These are phyloP conservation scores for Bipolaris victoriae DNA, from an alignment of 2,329 filamentous ascomycete genomes.

Conservation along the genomic window DNA sequence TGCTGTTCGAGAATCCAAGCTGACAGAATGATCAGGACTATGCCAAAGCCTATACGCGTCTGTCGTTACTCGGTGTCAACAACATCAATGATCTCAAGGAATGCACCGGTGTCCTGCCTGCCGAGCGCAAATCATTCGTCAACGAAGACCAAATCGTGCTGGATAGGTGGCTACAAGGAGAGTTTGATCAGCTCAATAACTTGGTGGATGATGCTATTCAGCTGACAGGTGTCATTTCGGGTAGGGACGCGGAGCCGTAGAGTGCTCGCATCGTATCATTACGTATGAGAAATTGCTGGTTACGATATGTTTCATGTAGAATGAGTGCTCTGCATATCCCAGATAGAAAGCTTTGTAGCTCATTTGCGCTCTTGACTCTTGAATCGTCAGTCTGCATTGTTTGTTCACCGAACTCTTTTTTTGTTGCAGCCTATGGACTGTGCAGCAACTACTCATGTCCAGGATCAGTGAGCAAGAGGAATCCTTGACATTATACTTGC, in stretches of 20 bases:
- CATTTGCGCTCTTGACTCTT: neutral
- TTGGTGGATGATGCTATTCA: constrained; percentile 45
- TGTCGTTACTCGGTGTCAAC: constrained; percentile 62
- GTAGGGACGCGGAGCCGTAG: constrained; percentile 2
- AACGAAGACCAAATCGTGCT: constrained; percentile 37
- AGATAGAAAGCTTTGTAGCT: neutral
- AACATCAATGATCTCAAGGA: constrained; percentile 63
- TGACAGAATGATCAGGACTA: constrained; percentile 50
- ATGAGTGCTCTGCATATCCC: neutral
- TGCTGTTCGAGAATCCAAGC: neutral
- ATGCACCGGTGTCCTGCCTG: constrained; percentile 60
- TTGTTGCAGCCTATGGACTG: no score
- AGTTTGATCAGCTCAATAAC: constrained; percentile 43
- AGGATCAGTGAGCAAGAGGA: no score
- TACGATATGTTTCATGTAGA: neutral
- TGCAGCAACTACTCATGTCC: no score
- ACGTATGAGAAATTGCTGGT: neutral
- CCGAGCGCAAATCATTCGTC: constrained; percentile 29
- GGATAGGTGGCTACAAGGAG: constrained; percentile 41
- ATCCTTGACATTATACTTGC: no score
- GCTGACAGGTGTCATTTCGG: constrained; percentile 33
- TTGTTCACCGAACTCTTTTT: neutral
- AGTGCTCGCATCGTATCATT: neutral
- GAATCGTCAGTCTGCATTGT: neutral
- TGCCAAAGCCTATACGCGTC: constrained; percentile 60